Conservation (phyloP, 495 filamentous ascomycete genomes). For the Aspergillus heteromorphus region DNA sequence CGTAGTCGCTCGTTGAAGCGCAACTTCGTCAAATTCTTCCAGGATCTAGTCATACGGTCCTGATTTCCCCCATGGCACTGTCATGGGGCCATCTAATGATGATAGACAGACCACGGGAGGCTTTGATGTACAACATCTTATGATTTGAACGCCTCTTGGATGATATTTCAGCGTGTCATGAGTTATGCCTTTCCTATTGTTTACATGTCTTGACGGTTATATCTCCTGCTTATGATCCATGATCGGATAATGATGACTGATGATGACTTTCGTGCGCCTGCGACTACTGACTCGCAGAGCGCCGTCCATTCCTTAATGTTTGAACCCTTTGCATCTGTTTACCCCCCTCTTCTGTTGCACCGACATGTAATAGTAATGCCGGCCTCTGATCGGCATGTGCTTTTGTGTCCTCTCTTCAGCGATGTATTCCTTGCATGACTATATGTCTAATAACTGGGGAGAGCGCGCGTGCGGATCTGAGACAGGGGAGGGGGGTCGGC, state of each 20-base stretch:
- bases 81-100: slow-evolving; percentile 7
- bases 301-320: slow-evolving; percentile 32
- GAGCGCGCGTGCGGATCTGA: neutral
- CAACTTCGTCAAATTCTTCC: slow-evolving; percentile 45
- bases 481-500: neutral
- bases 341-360: slow-evolving; percentile 8
- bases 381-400: slow-evolving; percentile 7
- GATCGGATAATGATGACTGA: slow-evolving; percentile 28
- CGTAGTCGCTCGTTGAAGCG: slow-evolving; percentile 33
- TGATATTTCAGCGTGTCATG: slow-evolving; percentile 26
- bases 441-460: neutral
- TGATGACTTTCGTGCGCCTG: slow-evolving; percentile 28
- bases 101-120: slow-evolving; percentile 12
- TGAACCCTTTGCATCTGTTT: slow-evolving; percentile 17
- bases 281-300: slow-evolving; percentile 40
- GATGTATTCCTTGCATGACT: slow-evolving; percentile 11
- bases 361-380: slow-evolving; percentile 10
- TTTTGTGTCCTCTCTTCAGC: slow-evolving; percentile 1
- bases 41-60: slow-evolving; percentile 36
- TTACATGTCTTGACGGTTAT: neutral
- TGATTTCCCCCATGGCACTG: slow-evolving; percentile 4
- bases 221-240: slow-evolving; percentile 11
- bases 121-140: slow-evolving; percentile 25
- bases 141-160: slow-evolving; percentile 14
- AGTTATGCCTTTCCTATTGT: slow-evolving; percentile 26